Evolutionary conservation across 2,329 filamentous ascomycete species (phyloP).

Genomic region (Phialemoniopsis sp.): DNA sequence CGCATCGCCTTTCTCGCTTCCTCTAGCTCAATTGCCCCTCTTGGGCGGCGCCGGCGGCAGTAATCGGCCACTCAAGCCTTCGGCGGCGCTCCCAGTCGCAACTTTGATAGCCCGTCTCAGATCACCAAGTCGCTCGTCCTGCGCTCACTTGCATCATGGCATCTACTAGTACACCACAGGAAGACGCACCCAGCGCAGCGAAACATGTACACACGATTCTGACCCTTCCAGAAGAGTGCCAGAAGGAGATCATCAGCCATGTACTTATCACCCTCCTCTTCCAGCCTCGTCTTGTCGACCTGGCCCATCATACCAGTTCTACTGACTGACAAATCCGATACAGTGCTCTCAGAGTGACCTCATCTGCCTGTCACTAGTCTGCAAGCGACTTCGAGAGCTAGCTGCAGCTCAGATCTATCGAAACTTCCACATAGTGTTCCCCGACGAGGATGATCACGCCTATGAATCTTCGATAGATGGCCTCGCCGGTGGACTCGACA

Average conservation of each 20-base stretch:
- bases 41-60: slow-evolving; percentile 11
- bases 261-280: slow-evolving; percentile 22
- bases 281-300: neutral
- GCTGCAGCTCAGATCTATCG: slow-evolving; percentile 56
- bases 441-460: slow-evolving; percentile 50
- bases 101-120: no score
- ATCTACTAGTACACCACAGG: slow-evolving; percentile 13
- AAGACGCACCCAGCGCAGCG: slow-evolving; percentile 3
- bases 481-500: slow-evolving; percentile 54
- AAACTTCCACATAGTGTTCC: slow-evolving; percentile 56
- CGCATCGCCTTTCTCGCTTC: no score
- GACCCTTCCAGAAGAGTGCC: slow-evolving; percentile 41
- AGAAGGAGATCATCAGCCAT: slow-evolving; percentile 42
- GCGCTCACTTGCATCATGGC: slow-evolving; percentile 22
- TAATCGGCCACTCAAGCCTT: slow-evolving; percentile 4
- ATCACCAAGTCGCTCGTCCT: no score
- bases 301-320: slow-evolving; percentile 4
- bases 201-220: slow-evolving; percentile 28
- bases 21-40: no score
- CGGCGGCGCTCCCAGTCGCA: no score
- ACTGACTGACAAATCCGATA: slow-evolving; percentile 7
- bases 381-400: slow-evolving; percentile 51
- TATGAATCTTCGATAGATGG: slow-evolving; percentile 52
- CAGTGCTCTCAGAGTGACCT: slow-evolving; percentile 50
- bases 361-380: slow-evolving; percentile 55